These are phyloP conservation scores for Typha latifolia DNA, from an alignment of 176 grass and related monocot genomes.

Conservation along the genomic window DNA sequence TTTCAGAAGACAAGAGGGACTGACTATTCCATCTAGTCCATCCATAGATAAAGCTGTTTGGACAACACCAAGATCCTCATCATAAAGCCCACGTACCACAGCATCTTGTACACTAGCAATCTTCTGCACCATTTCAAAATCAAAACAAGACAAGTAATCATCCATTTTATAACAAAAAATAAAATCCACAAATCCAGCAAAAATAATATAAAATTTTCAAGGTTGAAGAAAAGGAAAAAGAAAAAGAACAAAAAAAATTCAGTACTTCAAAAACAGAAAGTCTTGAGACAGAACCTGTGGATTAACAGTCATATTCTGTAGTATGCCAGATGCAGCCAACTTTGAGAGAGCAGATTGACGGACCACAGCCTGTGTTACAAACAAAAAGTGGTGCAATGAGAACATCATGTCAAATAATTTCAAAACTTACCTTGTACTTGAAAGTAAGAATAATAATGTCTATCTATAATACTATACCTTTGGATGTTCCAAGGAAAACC, in stretches of 20 bases:
- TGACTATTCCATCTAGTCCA: slow-evolving; percentile 45
- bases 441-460: no score
- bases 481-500: slow-evolving; percentile 89
- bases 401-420: not conserved
- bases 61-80: slow-evolving; percentile 87
- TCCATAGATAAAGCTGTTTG: slow-evolving; percentile 87
- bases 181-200: not conserved
- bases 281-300: slow-evolving; percentile 32
- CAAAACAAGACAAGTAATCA: slow-evolving; percentile 16
- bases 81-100: slow-evolving; percentile 56
- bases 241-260: not conserved
- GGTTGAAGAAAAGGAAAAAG: not conserved
- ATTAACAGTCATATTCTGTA: slow-evolving; percentile 38
- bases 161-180: not conserved
- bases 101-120: slow-evolving; percentile 63
- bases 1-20: slow-evolving; percentile 48
- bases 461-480: slow-evolving; percentile 39
- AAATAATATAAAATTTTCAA: not conserved
- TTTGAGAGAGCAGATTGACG: slow-evolving; percentile 57
- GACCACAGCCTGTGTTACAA: slow-evolving; percentile 42
- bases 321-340: slow-evolving; percentile 52
- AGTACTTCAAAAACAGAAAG: not conserved
- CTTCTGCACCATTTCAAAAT: slow-evolving; percentile 36
- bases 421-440: no score
- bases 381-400: slow-evolving; percentile 10